Evolutionary conservation across 495 filamentous ascomycete species (phyloP), one percentile per base, ranked within the genome.

Genomic region (Neurospora pannonica): DNA sequence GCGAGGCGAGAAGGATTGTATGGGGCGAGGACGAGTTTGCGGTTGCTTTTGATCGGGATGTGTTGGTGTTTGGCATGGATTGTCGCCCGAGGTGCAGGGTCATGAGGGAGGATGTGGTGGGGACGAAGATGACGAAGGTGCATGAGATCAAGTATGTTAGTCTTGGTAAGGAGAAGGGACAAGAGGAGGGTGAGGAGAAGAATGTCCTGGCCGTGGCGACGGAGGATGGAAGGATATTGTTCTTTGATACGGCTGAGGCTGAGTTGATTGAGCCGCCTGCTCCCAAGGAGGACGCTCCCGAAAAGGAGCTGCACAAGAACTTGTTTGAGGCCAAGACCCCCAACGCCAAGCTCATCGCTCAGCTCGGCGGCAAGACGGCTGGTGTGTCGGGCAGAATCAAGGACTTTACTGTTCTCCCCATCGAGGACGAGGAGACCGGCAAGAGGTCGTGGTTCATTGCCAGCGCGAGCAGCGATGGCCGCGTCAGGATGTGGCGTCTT

Each of bases 11-110:
- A 60, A 89, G 88, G 73, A 92, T 98, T 42, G 87, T 89, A 9
- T 99, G 97, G 96, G 92, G 93, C 73, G 85, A 83, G 73, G 94
- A 95, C 48, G 92, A 97, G 78, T 99, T 95, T 79, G 92, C 90
- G 5, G 92, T 99, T 7, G 92, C 85, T 6, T 98, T 97, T 78
- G 95, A 98, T 80, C 88, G 92, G 77, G 95, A 95, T 40, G 90
- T 90, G 2, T 84, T 94, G 37, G 89, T 97, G 0, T 98, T 94
- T 78, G 93, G 94, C 67, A 90, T 96, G 85, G 92, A 98, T 78
- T 95, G 92, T 71, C 90, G 89, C 75, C 93, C 94, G 9, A 91
- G 88, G 80, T 93, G 91, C 79, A 86, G 89, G 78, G 83, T 94
- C 37, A 79, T 92, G 74, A 67, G 54, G 28, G 24, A 9, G 28